Evolutionary conservation across 2,329 filamentous ascomycete species (phyloP), one percentile per base, ranked within the genome.

Genomic region (Fusarium staphyleae): DNA sequence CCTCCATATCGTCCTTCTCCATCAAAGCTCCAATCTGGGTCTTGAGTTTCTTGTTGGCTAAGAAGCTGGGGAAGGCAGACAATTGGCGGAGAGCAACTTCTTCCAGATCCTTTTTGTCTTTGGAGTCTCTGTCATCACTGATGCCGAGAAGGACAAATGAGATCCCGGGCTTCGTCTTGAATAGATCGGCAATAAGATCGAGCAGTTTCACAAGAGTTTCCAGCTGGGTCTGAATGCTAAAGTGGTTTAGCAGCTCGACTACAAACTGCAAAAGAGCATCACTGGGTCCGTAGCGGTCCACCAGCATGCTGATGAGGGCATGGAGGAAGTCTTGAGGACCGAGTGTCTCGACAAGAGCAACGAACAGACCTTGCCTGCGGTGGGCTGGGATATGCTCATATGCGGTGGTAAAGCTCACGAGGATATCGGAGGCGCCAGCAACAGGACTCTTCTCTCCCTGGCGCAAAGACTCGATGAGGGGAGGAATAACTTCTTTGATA

Each of bases 351-450:
- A 95, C 87, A 14, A 99, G 79, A 43, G 93, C 90, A 47, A 89
- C 82, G 74, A 97, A 99, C 6, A 99, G 78, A 33, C 87, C 87
- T 24, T 90, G 84, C 61, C 92, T 86, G 51, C 95, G 85, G 72
- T 97, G 93, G 8, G 88, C 83, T 5, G 95, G 95, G 59, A 99
- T 93, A 70, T 99, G 95, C 71, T 97, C 93, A 72, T 96, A 99
- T 1, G 96, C 95, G 7, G 93, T 92, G 14, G 92, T 93, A 70
- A 99, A 99, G 77, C 93, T 98, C 34, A 96, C 82, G n/a, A 99
- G 81, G 40, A 99, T 84, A 66, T 96, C 92, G 1, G 92, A 90
- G 7, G 92, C 91, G 36, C 92, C 91, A 28, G 87, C 87, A 16
- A 96, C 84, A 29, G 91, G 81, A 61, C 86, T 86, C 66, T 91